Percentiles rank a stretch among this genome's conserved stretches.
Conservation (phyloP, 306 rosid genomes). For the Castanea mollissima region DNA sequence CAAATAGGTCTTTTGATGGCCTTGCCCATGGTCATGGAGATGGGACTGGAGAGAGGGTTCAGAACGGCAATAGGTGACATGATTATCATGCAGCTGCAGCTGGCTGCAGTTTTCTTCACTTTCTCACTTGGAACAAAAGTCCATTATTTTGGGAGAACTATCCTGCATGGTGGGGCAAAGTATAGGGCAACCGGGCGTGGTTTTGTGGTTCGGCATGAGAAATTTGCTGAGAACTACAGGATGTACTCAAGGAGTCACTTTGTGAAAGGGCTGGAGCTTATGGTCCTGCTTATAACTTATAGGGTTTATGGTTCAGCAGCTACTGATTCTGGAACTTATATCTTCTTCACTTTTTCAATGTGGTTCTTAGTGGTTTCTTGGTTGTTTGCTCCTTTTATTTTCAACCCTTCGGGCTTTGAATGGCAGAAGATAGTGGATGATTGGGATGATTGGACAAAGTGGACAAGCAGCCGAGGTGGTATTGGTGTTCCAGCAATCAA, state of each 20-base stretch:
- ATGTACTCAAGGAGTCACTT: constrained; percentile 98
- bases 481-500: constrained; percentile 89
- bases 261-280: constrained; percentile 79
- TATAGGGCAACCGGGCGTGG: constrained; percentile 99
- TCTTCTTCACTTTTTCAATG: constrained; percentile 64
- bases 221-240: constrained; percentile 90
- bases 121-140: constrained; percentile 88
- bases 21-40: constrained; percentile 97
- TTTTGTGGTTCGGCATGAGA: constrained; percentile 93
- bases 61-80: constrained; percentile 79
- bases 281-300: constrained; percentile 66
- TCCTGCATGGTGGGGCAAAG: constrained; percentile 93
- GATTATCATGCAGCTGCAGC: constrained; percentile 88
- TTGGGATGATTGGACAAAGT: constrained; percentile 94
- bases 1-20: constrained; percentile 86
- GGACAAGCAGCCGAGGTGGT: constrained; percentile 87
- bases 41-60: constrained; percentile 96
- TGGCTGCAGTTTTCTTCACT: constrained; percentile 94
- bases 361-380: constrained; percentile 89
- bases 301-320: constrained; percentile 67
- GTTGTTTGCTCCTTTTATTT: constrained; percentile 88
- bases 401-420: constrained; percentile 98
- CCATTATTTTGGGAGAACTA: constrained; percentile 90
- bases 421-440: constrained; percentile 99
- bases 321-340: constrained; percentile 35